Evolutionary conservation across 495 filamentous ascomycete genomes (phyloP), one percentile per base, ranked within the genome.

Genomic region (Daldinia bambusicola): DNA sequence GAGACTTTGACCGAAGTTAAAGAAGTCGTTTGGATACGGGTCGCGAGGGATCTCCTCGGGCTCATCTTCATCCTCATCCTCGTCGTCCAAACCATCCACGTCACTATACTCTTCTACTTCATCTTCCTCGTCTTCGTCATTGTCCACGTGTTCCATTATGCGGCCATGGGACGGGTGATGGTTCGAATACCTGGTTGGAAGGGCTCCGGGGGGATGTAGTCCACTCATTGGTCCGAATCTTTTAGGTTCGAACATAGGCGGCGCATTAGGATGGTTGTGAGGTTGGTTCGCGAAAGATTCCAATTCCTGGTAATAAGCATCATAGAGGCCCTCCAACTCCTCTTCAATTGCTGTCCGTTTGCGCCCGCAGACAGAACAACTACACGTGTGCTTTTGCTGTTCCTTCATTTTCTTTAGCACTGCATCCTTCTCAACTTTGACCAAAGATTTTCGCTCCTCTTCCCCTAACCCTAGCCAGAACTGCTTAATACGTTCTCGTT

Each of bases 381-480:
- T 97, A 81, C 95, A 99, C 3, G 95, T 98, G 76, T 98, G 95
- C 80, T 98, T 98, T 79, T 99, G 95, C 80, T 99, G 95, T 79
- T 99, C 96, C 82, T 99, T 99, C 95, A 99, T 99, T 82, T 99
- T 99, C 71, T 92, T 92, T 58, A 99, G 80, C 1, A 99, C 95
- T 6, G 96, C 95, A 81, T 98, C 94, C 77, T 99, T 99, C 81
- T 99, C 95, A 10, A 99, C 94, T 79, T 97, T 97, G 69, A 99
- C 94, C 41, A 99, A 83, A 4, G 92, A 93, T 68, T 95, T 93
- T 57, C 95, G 89, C 66, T 99, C 95, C 50, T 94, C 91, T 78
- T 99, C 96, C 63, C 93, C 93, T 30, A 99, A 80, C n/a, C 93
- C 94, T 37, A 99, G 85, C 95, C 95, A 99, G 80, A 98, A 99